Conservation (phyloP, 108 stramenopile species). For the Nannochloropsis oceanica region DNA sequence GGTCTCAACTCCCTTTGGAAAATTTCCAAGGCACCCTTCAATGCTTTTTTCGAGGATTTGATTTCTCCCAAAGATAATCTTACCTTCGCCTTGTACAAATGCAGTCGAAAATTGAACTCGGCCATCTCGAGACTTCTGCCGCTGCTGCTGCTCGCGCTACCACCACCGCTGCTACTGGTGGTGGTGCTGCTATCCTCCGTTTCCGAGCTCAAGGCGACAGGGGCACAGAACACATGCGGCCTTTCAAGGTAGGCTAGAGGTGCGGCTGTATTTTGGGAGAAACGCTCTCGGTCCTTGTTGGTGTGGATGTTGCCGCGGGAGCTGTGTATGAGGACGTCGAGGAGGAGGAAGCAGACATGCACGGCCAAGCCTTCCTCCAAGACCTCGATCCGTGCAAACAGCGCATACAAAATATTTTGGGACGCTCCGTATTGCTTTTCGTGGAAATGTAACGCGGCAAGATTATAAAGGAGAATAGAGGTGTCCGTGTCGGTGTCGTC, state of each 20-base stretch:
- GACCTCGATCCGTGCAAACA: conserved; percentile 23
- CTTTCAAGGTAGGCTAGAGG: conserved; percentile 21
- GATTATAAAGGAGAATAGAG: conserved; percentile 31
- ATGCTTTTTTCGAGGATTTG: conserved; percentile 24
- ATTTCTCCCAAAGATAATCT: conserved; percentile 15
- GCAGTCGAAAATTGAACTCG: conserved; percentile 25
- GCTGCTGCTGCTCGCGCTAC: conserved; percentile 1
- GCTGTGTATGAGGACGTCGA: conserved; percentile 28
- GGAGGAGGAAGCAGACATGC: conserved; percentile 31
- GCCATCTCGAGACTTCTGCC: conserved; percentile 17
- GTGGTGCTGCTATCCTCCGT: not conserved
- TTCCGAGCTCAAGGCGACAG: not conserved
- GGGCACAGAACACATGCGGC: conserved; percentile 12
- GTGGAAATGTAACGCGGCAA: conserved; percentile 21
- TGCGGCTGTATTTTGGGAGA: conserved; percentile 6
- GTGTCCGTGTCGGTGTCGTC: conserved; percentile 21
- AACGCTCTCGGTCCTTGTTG: not conserved
- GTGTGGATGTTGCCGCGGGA: conserved; percentile 28
- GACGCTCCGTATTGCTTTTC: conserved; percentile 31
- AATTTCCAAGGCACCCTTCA: conserved; percentile 32
- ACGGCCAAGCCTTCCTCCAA: conserved; percentile 20
- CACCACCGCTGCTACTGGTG: not conserved
- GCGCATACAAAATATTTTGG: conserved; percentile 12
- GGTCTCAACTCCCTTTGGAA: conserved; percentile 26
- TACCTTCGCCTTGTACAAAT: conserved; percentile 35